phyloP scores from a whole-genome alignment of 768 basidiomycete genomes.

The Lentinula aciculospora region DNA sequence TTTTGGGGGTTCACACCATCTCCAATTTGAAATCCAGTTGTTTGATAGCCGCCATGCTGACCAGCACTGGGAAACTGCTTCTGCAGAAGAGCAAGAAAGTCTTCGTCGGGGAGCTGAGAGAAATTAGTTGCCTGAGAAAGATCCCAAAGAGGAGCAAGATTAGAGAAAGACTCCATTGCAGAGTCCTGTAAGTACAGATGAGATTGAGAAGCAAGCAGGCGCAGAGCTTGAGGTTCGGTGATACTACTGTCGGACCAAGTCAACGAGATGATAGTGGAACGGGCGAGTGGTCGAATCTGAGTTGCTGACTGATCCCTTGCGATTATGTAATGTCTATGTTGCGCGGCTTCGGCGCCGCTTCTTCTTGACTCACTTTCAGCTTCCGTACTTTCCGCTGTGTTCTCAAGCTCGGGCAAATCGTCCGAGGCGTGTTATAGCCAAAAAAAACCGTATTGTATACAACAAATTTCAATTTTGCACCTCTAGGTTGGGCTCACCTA shows the following conservation, averaged over 20 bases:
- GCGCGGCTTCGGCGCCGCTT: not conserved
- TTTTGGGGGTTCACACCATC: constrained; percentile 57
- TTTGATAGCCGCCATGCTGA: constrained; percentile 3
- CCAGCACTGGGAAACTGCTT: constrained; percentile 55
- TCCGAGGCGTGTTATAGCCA: not conserved
- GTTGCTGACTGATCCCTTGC: not conserved
- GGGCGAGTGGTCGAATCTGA: not conserved
- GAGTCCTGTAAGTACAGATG: not conserved
- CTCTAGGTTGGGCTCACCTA: too few relatives aligned
- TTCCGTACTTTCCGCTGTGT: not conserved
- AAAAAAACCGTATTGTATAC: too few relatives aligned
- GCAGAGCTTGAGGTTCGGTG: not conserved
- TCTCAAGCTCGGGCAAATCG: not conserved
- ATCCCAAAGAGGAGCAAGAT: constrained; percentile 60
- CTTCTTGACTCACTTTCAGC: not conserved
- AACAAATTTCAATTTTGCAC: too few relatives aligned
- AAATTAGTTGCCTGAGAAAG: constrained; percentile 52
- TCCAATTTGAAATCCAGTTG: constrained; percentile 15
- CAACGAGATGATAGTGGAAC: not conserved
- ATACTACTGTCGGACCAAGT: not conserved
- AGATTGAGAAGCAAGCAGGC: not conserved
- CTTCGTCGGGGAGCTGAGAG: constrained; percentile 65
- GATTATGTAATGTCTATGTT: not conserved
- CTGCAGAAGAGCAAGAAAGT: constrained; percentile 71
- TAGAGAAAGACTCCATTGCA: constrained; percentile 45